Conservation (phyloP, 1,139 yeast species). For the Yarrowia galli region DNA sequence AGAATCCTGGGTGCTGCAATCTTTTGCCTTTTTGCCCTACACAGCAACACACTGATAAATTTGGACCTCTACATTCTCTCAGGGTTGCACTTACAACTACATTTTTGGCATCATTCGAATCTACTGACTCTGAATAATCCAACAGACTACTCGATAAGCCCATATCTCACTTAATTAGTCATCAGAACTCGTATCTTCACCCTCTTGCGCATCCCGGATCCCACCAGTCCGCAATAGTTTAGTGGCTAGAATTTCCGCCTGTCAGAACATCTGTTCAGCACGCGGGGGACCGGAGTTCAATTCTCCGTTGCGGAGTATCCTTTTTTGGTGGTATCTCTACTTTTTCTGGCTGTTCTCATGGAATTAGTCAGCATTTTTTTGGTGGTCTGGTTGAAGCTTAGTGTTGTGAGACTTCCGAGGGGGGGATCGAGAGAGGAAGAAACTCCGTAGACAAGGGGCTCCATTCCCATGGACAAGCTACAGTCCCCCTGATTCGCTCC, state of each 20-base stretch:
- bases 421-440: no score
- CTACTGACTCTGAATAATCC: neutral
- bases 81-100: neutral
- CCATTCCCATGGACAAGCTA: no score
- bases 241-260: slow-evolving; percentile 29
- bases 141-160: neutral
- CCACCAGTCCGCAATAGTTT: slow-evolving; percentile 25
- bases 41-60: no score
- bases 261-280: slow-evolving; percentile 16
- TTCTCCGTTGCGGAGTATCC: slow-evolving; percentile 22
- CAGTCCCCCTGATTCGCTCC: neutral
- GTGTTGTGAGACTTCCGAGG: no score
- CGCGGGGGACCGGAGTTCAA: slow-evolving; percentile 31
- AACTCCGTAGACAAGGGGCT: no score
- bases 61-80: no score
- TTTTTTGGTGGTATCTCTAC: neutral
- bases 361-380: neutral
- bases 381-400: no score
- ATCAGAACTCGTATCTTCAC: neutral
- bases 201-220: neutral
- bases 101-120: neutral
- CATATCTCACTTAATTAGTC: neutral
- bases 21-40: neutral
- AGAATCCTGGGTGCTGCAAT: slow-evolving; percentile 26
- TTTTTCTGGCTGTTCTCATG: neutral